Base-by-base conservation (phyloP, 768 basidiomycete species). In the Suillus decipiens region DNA sequence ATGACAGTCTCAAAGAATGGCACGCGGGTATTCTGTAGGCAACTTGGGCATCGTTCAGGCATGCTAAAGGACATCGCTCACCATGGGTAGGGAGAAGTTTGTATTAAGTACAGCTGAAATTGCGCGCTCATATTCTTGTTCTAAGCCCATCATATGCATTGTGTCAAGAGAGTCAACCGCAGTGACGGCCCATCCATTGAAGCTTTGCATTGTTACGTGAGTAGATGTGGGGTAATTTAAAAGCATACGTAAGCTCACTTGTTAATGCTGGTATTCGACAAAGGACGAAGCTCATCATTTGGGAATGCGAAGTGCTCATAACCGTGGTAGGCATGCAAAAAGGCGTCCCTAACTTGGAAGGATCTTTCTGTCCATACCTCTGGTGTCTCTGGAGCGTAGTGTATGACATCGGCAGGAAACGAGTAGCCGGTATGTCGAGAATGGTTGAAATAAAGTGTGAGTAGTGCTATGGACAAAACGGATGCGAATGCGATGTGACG, bases 1-100 rank as follows among this genome's bases (percentile, higher is more conserved):
- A 97, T 97, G 47, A 90, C 86, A 0, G 93, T 96, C 78, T 96
- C 92, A 64, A 92, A 93, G 72, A 88, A 90, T 1, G 88, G 87
- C 0, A 75, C 73, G 0, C 60, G 72, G 78, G 66, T 73, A 75
- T 67, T 74, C 67, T 62, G 56, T 75, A 47, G 17, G 43, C 51
- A 33, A 53, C 37, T 66, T 67, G 14, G 1, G 34, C 15, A 39
- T 5, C 9, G 31, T 7, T 2, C 22, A 37, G 5, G 22, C 47
- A 41, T 48, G 14, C 56, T 6, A 55, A 31, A 45, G 58, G 31
- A 56, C 28, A 36, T 33, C 19, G 71, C 77, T 50, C 70, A 85
- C 86, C 50, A 76, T 59, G 7, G 80, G 70, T 14, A 83, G 71
- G 15, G 76, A 74, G 62, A 92, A 90, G 41, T 82, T 81, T 41